phyloP scores from a whole-genome alignment of 2,329 filamentous ascomycete species.

The Aureobasidium namibiae region DNA sequence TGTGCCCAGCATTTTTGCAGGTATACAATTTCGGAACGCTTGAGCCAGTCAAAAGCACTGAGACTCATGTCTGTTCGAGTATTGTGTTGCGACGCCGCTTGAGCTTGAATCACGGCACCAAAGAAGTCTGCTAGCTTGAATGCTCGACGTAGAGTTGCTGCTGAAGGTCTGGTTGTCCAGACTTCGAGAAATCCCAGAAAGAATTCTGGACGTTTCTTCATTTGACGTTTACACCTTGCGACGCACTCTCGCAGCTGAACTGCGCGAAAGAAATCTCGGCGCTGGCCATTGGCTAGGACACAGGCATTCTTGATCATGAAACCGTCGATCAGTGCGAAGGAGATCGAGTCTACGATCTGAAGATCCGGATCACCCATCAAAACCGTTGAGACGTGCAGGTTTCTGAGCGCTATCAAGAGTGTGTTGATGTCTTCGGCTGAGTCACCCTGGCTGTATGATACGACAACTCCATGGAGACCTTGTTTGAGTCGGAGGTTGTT shows the following conservation, averaged over 20 bases:
- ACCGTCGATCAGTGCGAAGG: slow-evolving; percentile 14
- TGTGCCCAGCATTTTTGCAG: slow-evolving; percentile 14
- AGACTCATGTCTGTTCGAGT: slow-evolving; percentile 15
- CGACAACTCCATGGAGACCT: slow-evolving; percentile 13
- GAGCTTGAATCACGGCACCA: slow-evolving; percentile 13
- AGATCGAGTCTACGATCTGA: slow-evolving; percentile 9
- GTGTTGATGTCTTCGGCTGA: slow-evolving; percentile 11
- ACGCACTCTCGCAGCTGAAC: slow-evolving; percentile 14
- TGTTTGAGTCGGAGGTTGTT: slow-evolving; percentile 13
- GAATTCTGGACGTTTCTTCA: slow-evolving; percentile 13
- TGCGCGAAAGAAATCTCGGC: slow-evolving; percentile 15
- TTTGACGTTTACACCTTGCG: slow-evolving; percentile 16
- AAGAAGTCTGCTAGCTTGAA: slow-evolving; percentile 18
- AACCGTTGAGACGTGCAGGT: slow-evolving; percentile 13
- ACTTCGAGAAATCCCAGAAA: slow-evolving; percentile 17
- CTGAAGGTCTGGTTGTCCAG: slow-evolving; percentile 14
- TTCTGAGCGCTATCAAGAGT: slow-evolving; percentile 1
- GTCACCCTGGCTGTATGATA: slow-evolving; percentile 9
- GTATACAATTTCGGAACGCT: slow-evolving; percentile 15
- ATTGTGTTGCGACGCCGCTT: slow-evolving; percentile 1
- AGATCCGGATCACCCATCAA: slow-evolving; percentile 14
- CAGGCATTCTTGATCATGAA: slow-evolving; percentile 15
- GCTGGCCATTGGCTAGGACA: slow-evolving; percentile 12
- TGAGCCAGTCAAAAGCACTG: slow-evolving; percentile 17
- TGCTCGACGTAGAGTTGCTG: slow-evolving; percentile 14